Base-by-base conservation (phyloP, 1,284 basidiomycete species). In the Trichosporon coremiiforme region DNA sequence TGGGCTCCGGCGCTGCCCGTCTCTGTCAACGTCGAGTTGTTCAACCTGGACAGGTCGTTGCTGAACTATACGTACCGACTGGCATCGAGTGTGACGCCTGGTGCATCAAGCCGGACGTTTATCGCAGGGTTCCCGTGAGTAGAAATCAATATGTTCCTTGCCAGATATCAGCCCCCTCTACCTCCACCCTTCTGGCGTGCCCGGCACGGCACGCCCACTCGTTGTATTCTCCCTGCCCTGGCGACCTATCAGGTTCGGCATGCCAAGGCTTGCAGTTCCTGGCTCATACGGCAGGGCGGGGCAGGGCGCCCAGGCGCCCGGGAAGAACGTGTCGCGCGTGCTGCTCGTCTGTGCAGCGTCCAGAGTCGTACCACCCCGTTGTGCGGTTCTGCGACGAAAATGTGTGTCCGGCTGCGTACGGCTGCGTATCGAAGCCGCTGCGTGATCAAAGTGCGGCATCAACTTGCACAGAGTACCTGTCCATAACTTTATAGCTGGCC, bases 71-170 rank as follows among this genome's bases (percentile, higher is more conserved):
- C 57, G 17, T 62, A 62, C 31, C 57, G 57, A 17, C 57, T 62
- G 17, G 57, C 57, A n/a, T 62, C 57, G 31, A 33, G 57, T n/a
- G 57, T 62, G 29, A n/a, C 57, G 15, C 31, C 57, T 7, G 57
- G 57, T 35, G 31, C 57, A 6, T 33, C 57, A 13, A 62, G 57
- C 29, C 57, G 57, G 17, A 62, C 57, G 22, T 62, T 62, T 17
- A 62, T 62, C 9, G 57, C 57, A 33, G 57, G 29, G 57, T 62
- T 35, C 31, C 57, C 57, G 57, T 62, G 57, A 62, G 57, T 62
- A 62, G 31, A 9, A 29, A 17, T 31, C 57, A 62, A 31, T n/a
- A 0, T 31, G n/a, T n/a, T 3, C 31, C n/a, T 17, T 6, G 6
- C 33, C 10, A 15, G 10, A 31, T 7, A 53, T 53, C 50, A 53